A percentile compares a stretch with the other conserved stretches of the same genome.
These are phyloP conservation scores for Neodidymelliopsis sp. DNA, from an alignment of 2,329 filamentous ascomycete genomes.

Conservation along the genomic window DNA sequence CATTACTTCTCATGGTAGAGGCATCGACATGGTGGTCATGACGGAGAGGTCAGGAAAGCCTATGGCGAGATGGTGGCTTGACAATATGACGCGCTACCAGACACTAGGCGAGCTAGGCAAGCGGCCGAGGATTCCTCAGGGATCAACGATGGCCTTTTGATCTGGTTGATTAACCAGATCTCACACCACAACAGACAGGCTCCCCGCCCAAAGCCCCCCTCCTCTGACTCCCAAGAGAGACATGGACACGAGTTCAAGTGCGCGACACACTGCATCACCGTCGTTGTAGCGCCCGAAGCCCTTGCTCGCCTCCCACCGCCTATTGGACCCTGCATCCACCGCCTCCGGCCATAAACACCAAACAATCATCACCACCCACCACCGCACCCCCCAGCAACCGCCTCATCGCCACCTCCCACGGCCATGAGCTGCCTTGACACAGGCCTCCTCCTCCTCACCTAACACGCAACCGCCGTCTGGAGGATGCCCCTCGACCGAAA, in stretches of 20 bases:
- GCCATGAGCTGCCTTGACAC: slow-evolving; percentile 38
- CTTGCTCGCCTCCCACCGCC: slow-evolving; percentile 29
- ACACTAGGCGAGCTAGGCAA: slow-evolving; percentile 25
- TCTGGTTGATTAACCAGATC: slow-evolving; percentile 20
- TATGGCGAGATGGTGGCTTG: slow-evolving; percentile 13
- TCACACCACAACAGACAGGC: slow-evolving; percentile 31
- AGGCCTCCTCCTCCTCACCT: slow-evolving; percentile 23
- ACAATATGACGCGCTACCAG: slow-evolving; percentile 30
- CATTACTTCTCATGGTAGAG: slow-evolving; percentile 33
- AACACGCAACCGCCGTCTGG: slow-evolving; percentile 26
- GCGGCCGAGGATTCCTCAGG: slow-evolving; percentile 17
- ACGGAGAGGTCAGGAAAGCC: slow-evolving; percentile 3
- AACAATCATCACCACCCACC: slow-evolving; percentile 27
- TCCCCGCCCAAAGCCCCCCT: slow-evolving; percentile 21
- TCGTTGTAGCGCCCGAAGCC: slow-evolving; percentile 9
- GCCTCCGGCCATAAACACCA: slow-evolving; percentile 13
- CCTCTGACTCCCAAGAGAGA: slow-evolving; percentile 16
- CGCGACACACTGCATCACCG: not conserved
- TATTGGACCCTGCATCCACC: slow-evolving; percentile 8
- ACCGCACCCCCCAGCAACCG: slow-evolving; percentile 35
- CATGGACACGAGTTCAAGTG: slow-evolving; percentile 5
- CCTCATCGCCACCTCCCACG: slow-evolving; percentile 33
- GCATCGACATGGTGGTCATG: slow-evolving; percentile 26
- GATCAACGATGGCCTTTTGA: slow-evolving; percentile 26
- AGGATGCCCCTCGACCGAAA: slow-evolving; percentile 50